A percentile compares a stretch with the other conserved stretches of the same genome.
Conservation (phyloP, 2,329 filamentous ascomycete species). For the Gnomoniopsis smithogilvyi region DNA sequence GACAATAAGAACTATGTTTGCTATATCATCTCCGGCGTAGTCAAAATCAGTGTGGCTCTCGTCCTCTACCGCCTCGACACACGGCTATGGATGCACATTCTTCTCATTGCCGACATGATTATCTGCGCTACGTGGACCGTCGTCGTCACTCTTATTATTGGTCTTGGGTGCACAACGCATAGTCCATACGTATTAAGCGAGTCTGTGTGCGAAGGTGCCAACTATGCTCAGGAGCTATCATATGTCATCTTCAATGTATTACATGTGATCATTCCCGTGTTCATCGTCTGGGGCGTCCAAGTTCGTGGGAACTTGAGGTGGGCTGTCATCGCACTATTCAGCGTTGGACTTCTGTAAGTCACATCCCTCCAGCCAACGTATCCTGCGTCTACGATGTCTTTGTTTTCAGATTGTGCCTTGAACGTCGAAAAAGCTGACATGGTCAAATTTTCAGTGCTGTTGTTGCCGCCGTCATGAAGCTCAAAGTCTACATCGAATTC, state of each 20-base stretch:
- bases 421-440: background rate
- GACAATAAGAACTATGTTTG: conserved; percentile 12
- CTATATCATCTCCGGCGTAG: conserved; percentile 12
- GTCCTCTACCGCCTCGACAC: conserved; percentile 15
- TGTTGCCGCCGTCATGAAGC: conserved; percentile 15
- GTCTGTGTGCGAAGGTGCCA: conserved; percentile 7
- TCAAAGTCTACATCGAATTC: conserved; percentile 1
- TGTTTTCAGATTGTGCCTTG: background rate
- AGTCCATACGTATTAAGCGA: background rate
- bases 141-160: conserved; percentile 8
- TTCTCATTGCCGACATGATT: conserved; percentile 13
- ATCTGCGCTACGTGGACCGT: conserved; percentile 10
- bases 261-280: conserved; percentile 12
- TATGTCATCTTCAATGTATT: conserved; percentile 12
- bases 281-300: conserved; percentile 17
- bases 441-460: background rate
- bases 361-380: background rate
- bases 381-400: background rate
- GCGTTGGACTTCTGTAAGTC: conserved; percentile 17
- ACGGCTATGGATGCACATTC: background rate
- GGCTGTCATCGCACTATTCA: conserved; percentile 11
- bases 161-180: conserved; percentile 7
- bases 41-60: conserved; percentile 17
- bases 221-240: conserved; percentile 14
- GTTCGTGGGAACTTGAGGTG: conserved; percentile 7